Conservation (phyloP, 805 yeast genomes). For the Lachancea fermentati region DNA sequence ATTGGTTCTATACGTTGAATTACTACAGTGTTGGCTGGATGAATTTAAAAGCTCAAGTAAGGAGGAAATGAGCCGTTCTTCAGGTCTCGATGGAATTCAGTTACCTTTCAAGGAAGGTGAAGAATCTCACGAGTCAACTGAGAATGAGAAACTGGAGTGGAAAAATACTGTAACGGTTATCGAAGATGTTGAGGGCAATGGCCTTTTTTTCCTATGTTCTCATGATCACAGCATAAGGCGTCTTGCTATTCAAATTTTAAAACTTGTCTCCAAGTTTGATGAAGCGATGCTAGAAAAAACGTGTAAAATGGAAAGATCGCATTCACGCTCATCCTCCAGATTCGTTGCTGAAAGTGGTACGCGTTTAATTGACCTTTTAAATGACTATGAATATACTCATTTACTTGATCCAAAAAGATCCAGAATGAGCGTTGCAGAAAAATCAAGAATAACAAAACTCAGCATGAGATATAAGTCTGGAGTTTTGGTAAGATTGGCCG, state of each 20-base stretch:
- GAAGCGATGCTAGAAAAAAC: conserved; percentile 61
- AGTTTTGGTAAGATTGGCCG: conserved; percentile 71
- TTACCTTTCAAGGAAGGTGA: conserved; percentile 17
- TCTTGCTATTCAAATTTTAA: conserved; percentile 67
- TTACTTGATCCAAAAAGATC: conserved; percentile 47
- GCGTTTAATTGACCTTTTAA: conserved; percentile 69
- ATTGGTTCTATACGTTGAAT: conserved; percentile 67
- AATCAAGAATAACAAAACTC: conserved; percentile 61
- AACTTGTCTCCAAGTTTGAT: conserved; percentile 82
- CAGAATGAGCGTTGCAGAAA: conserved; percentile 68
- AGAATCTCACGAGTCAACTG: conserved; percentile 14
- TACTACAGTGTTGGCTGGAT: conserved; percentile 76
- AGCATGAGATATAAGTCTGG: conserved; percentile 53
- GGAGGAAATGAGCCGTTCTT: conserved; percentile 27
- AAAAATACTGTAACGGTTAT: conserved; percentile 76
- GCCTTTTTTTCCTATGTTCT: conserved; percentile 83
- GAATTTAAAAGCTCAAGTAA: conserved; percentile 43
- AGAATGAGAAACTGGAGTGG: conserved; percentile 60
- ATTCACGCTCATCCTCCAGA: conserved; percentile 53
- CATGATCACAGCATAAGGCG: conserved; percentile 74
- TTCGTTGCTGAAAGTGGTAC: conserved; percentile 78
- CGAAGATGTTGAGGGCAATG: conserved; percentile 95
- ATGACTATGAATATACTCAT: conserved; percentile 60
- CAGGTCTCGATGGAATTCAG: conserved; percentile 30
- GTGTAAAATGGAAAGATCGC: conserved; percentile 19